Base-by-base conservation (phyloP, 768 basidiomycete genomes). In the Lactifluus piperatus region DNA sequence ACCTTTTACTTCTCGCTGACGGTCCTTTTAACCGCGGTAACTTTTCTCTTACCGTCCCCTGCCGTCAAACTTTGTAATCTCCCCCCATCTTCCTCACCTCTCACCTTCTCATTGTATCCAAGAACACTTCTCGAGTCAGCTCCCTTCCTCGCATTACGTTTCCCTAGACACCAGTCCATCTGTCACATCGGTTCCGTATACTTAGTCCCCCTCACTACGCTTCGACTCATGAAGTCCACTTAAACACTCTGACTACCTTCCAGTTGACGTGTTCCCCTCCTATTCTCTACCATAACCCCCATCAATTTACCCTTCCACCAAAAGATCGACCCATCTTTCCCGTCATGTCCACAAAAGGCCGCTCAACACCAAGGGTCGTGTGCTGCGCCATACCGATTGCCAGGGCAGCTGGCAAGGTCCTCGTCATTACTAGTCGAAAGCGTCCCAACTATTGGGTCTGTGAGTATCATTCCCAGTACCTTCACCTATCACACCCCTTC, bases 301-400 rank as follows among this genome's bases (percentile, higher is more conserved):
- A 49, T 43, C 37, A 13, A 52, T 48, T 46, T 48, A 14, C 29
- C 57, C 60, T 8, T 18, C 60, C 39, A 45, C 20, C 36, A 22
- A 49, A 53, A 43, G 50, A 43, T 46, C 56, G 30, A 51, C 22
- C 34, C 45, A 16, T 29, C 34, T 22, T 50, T 45, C 51, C 48
- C 46, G 26, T 49, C 34, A 63, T 62, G 63, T 61, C 65, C 45
- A 81, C 82, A 65, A 90, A 91, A 78, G 89, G 88, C 68, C 83
- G 90, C 65, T 73, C 85, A 56, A 81, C 81, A 51, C 91, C 91
- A 55, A 86, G 91, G 70, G 79, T 93, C 71, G 91, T 93, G 65
- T 93, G 91, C 73, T 92, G 91, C 70, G 91, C 91, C 51, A 93
- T 93, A 57, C 91, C 91, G 55, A 89, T 93, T 65, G 76, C 82